Conservation (phyloP, 2,329 filamentous ascomycete species). For the Sporothrix globosa region DNA sequence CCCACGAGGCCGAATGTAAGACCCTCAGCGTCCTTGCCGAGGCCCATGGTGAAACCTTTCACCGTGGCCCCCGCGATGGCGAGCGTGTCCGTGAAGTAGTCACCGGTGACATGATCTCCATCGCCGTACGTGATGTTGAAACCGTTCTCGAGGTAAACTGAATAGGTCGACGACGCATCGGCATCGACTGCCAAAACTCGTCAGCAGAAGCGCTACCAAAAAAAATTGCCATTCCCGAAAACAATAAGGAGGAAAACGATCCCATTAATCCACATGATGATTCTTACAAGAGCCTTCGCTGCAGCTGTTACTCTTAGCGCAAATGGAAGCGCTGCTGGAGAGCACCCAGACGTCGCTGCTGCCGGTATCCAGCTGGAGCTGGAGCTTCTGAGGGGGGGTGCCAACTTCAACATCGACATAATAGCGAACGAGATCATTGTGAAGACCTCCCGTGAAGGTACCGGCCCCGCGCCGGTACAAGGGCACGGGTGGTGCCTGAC, state of each 20-base stretch:
- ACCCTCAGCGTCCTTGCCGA: not conserved
- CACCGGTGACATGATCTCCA: slow-evolving; percentile 4
- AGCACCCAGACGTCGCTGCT: slow-evolving; percentile 16
- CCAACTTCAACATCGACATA: slow-evolving; percentile 9
- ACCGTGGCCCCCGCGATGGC: slow-evolving; percentile 1
- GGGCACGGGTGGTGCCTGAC: not conserved
- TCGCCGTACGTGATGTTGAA: slow-evolving; percentile 14
- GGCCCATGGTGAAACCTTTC: slow-evolving; percentile 1
- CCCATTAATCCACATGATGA: slow-evolving; percentile 4
- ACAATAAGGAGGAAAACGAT: not conserved
- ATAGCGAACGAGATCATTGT: not conserved
- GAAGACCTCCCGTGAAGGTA: not conserved
- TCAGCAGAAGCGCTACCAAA: slow-evolving; percentile 8
- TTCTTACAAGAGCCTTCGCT: slow-evolving; percentile 15
- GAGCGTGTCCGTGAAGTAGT: slow-evolving; percentile 14
- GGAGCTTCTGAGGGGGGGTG: slow-evolving; percentile 12
- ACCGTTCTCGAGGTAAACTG: not conserved
- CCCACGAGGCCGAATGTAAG: slow-evolving; percentile 13
- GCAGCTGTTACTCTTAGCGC: not conserved
- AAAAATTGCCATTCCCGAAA: slow-evolving; percentile 3
- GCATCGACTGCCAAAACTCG: slow-evolving; percentile 5
- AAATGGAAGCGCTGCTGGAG: slow-evolving; percentile 9
- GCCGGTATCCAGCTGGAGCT: slow-evolving; percentile 15
- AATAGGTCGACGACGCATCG: slow-evolving; percentile 12
- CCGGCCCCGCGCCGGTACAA: slow-evolving; percentile 7